Conservation (phyloP, 257 asterid species). For the Jacaranda copaia region DNA sequence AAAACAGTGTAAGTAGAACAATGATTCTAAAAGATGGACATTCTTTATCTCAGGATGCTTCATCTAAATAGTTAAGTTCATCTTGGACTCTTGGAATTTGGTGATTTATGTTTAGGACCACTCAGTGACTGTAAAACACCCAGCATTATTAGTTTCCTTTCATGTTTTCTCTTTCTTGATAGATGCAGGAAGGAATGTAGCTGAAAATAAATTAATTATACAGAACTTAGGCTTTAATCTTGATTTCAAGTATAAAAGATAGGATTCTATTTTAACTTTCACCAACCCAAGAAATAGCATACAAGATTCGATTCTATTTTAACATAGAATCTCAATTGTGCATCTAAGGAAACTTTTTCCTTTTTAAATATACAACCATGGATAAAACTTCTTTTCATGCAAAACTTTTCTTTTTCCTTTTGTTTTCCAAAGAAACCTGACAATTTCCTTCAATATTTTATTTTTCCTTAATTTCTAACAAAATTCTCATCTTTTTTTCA, state of each 20-base stretch:
- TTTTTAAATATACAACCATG: not conserved
- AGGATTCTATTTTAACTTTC: too few species aligned
- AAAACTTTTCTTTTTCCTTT: not conserved
- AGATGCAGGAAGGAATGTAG: not conserved
- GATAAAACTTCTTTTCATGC: not conserved
- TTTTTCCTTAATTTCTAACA: not conserved
- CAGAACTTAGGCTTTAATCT: too few species aligned
- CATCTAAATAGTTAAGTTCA: not conserved
- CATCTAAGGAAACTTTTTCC: not conserved
- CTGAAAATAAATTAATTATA: not conserved
- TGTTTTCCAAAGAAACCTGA: too few species aligned
- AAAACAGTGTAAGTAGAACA: not conserved
- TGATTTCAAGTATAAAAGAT: too few species aligned
- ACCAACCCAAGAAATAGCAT: not conserved
- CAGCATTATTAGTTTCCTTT: not conserved
- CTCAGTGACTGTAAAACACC: constrained; percentile 5
- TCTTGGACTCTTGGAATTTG: not conserved
- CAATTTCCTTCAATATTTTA: not conserved
- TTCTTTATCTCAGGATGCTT: not conserved
- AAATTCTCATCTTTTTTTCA: not conserved
- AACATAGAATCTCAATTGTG: not conserved
- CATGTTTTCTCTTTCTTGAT: not conserved
- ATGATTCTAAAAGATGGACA: not conserved
- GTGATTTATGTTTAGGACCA: constrained; percentile 4
- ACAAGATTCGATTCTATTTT: not conserved